Evolutionary conservation across 495 filamentous ascomycete species (phyloP).

Genomic region (Filosporella fistucella): DNA sequence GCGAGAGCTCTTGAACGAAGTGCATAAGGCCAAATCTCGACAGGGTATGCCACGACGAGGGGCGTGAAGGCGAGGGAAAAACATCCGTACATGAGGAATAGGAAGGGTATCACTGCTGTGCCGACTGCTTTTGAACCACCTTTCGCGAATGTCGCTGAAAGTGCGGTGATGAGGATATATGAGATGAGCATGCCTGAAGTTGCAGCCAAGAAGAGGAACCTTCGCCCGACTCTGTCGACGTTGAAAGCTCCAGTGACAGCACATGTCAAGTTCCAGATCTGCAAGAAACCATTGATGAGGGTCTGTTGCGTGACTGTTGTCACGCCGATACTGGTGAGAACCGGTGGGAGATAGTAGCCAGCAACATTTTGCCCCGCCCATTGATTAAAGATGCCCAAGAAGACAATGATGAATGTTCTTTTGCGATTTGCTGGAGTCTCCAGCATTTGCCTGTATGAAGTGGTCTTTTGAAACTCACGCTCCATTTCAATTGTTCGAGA

Average conservation of each 20-base stretch:
- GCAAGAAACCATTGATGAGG: conserved; percentile 11
- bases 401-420: not conserved
- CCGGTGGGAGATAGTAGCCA: conserved; percentile 21
- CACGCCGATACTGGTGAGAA: conserved; percentile 31
- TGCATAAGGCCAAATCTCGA: conserved; percentile 93
- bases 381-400: not conserved
- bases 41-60: conserved; percentile 72
- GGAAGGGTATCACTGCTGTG: not conserved
- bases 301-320: conserved; percentile 38
- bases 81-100: conserved; percentile 26
- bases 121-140: not conserved
- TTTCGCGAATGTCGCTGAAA: not conserved
- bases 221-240: conserved; percentile 15
- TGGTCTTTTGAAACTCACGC: not conserved
- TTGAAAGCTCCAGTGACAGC: not conserved
- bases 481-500: conserved; percentile 40
- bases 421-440: not conserved
- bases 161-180: not conserved
- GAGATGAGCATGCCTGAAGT: not conserved
- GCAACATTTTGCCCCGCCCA: conserved; percentile 5
- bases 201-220: not conserved
- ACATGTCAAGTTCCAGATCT: not conserved
- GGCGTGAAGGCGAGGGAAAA: conserved; percentile 24
- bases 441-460: too few relatives aligned
- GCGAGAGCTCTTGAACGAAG: conserved; percentile 97